These are phyloP conservation scores for Coemansia sp. DNA, from an alignment of 192 early-diverging fungal genomes.

Conservation along the genomic window DNA sequence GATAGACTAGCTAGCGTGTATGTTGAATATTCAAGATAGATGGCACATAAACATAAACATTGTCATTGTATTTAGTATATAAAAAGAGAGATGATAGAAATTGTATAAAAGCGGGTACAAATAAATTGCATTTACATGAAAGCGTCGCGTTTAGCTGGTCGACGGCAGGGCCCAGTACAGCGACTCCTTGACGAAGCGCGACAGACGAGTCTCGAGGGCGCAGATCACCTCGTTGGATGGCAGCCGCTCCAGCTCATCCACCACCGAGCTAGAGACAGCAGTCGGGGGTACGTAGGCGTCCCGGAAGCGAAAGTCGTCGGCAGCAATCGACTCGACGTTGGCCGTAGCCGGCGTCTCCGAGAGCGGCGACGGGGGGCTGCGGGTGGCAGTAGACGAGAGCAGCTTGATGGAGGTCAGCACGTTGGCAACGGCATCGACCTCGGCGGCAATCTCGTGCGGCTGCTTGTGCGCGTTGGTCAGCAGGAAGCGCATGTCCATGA, in stretches of 20 bases:
- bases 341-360: background rate
- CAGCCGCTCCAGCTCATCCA: constrained; percentile 43
- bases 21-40: too few relatives aligned
- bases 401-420: constrained; percentile 46
- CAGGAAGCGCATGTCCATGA: constrained; percentile 65
- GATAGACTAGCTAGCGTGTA: too few relatives aligned
- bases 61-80: too few relatives aligned
- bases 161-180: constrained; percentile 49
- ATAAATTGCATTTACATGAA: too few relatives aligned
- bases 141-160: constrained; percentile 22
- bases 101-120: too few relatives aligned
- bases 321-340: background rate
- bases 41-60: too few relatives aligned
- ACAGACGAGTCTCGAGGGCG: constrained; percentile 44
- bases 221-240: constrained; percentile 48
- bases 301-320: constrained; percentile 19
- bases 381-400: constrained; percentile 23
- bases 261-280: constrained; percentile 20
- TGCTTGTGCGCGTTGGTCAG: constrained; percentile 48
- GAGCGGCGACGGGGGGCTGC: constrained; percentile 14
- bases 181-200: constrained; percentile 51
- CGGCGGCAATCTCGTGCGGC: constrained; percentile 50
- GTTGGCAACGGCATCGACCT: constrained; percentile 48
- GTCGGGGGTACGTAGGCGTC: constrained; percentile 8
- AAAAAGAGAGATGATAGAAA: too few relatives aligned